phyloP scores from a whole-genome alignment of 352 stramenopile genomes.

The Pythium aquatile region DNA sequence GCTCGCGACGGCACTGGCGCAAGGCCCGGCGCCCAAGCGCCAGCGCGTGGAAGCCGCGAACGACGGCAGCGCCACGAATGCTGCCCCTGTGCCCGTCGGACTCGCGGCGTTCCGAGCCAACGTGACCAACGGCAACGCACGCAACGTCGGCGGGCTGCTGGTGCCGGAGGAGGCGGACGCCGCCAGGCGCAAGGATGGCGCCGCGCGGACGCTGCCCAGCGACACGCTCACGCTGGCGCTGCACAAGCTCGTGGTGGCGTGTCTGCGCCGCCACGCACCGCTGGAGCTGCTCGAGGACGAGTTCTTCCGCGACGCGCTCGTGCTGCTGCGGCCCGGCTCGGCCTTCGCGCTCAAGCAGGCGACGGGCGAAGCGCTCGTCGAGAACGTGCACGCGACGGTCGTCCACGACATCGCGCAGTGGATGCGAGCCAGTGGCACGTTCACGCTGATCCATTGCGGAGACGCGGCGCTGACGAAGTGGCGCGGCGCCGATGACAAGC shows the following conservation, averaged over 20 bases:
- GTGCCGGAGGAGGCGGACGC: not conserved
- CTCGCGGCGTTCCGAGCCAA: constrained; percentile 9
- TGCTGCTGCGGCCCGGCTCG: constrained; percentile 23
- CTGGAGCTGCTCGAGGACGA: constrained; percentile 40
- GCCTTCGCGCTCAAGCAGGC: constrained; percentile 18
- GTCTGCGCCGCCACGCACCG: constrained; percentile 36
- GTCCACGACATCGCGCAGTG: constrained; percentile 10
- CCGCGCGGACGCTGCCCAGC: not conserved
- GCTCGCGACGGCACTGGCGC: constrained; percentile 20
- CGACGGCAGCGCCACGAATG: not conserved
- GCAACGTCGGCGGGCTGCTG: not conserved
- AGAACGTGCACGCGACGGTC: constrained; percentile 22
- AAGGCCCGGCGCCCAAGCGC: constrained; percentile 2
- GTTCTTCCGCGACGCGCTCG: constrained; percentile 35
- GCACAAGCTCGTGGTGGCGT: constrained; percentile 44
- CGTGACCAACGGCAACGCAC: not conserved
- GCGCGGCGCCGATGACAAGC: constrained; percentile 26
- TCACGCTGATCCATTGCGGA: constrained; percentile 31
- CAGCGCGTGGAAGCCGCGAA: not conserved
- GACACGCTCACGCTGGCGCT: constrained; percentile 20
- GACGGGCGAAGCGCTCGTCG: constrained; percentile 25
- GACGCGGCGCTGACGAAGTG: constrained; percentile 18
- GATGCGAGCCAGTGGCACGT: constrained; percentile 23
- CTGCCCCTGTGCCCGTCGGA: not conserved
- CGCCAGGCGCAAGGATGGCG: not conserved